A percentile compares a stretch with the other conserved stretches of the same genome.
These are phyloP conservation scores for Theobroma cacao DNA, from an alignment of 345 rosid species.

Conservation along the genomic window DNA sequence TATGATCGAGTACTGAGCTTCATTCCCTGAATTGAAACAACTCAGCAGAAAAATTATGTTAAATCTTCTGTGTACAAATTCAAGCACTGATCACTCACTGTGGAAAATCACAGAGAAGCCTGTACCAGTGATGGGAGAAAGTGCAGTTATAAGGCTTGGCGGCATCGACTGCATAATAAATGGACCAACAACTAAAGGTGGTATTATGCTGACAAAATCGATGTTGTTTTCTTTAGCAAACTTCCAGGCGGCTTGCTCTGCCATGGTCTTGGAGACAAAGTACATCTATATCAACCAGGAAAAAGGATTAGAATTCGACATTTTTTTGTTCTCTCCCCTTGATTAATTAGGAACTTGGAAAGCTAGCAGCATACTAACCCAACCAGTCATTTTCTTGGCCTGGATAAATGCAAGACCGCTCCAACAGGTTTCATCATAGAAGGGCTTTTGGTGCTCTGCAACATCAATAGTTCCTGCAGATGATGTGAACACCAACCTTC, in stretches of 20 bases:
- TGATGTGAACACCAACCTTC: slow-evolving; percentile 30
- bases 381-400: slow-evolving; percentile 29
- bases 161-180: slow-evolving; percentile 32
- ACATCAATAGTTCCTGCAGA: slow-evolving; percentile 24
- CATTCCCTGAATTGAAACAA: slow-evolving; percentile 16
- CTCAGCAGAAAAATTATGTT: neutral
- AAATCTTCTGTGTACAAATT: neutral
- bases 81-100: neutral
- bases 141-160: slow-evolving; percentile 20
- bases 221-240: slow-evolving; percentile 30
- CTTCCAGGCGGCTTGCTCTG: slow-evolving; percentile 36
- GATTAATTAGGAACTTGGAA: neutral
- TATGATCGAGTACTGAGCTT: slow-evolving; percentile 20
- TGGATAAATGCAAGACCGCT: slow-evolving; percentile 29
- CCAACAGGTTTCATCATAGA: slow-evolving; percentile 34
- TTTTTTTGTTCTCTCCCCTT: too few species aligned
- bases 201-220: slow-evolving; percentile 30
- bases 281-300: slow-evolving; percentile 17
- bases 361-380: slow-evolving; percentile 16
- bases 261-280: slow-evolving; percentile 26
- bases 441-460: neutral
- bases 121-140: slow-evolving; percentile 25
- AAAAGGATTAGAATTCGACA: neutral
- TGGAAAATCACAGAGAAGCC: neutral
- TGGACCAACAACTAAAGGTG: slow-evolving; percentile 33